Conservation (phyloP, 306 rosid genomes). For the Quercus alba region DNA sequence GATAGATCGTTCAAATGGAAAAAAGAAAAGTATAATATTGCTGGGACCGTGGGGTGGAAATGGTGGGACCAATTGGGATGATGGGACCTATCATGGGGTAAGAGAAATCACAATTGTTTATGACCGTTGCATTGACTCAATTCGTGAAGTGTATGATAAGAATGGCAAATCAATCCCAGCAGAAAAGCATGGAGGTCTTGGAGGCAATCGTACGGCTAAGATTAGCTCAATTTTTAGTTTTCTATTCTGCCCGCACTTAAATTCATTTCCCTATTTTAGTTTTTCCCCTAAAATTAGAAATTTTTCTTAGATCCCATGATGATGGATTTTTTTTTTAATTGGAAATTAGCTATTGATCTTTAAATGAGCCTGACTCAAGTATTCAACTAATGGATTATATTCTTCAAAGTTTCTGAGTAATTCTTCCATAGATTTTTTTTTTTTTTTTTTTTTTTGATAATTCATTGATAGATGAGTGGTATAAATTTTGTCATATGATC, state of each 20-base stretch:
- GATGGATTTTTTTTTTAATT: neutral
- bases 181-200: constrained; percentile 57
- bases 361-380: too few relatives aligned
- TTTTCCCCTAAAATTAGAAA: too few relatives aligned
- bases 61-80: constrained; percentile 66
- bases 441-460: neutral
- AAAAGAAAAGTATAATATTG: constrained; percentile 29
- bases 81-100: constrained; percentile 52
- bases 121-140: constrained; percentile 54
- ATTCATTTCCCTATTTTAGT: too few relatives aligned
- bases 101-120: constrained; percentile 46
- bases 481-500: too few relatives aligned
- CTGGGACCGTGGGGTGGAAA: constrained; percentile 74
- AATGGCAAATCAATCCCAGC: constrained; percentile 47
- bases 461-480: too few relatives aligned
- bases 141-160: constrained; percentile 50
- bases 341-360: neutral
- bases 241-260: neutral
- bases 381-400: too few relatives aligned
- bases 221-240: constrained; percentile 12
- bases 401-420: too few relatives aligned
- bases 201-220: constrained; percentile 46
- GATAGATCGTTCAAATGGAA: constrained; percentile 26
- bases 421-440: neutral
- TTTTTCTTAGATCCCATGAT: too few relatives aligned